Evolutionary conservation across 352 stramenopile species (phyloP).

Genomic region (Pythium phragmiticola): DNA sequence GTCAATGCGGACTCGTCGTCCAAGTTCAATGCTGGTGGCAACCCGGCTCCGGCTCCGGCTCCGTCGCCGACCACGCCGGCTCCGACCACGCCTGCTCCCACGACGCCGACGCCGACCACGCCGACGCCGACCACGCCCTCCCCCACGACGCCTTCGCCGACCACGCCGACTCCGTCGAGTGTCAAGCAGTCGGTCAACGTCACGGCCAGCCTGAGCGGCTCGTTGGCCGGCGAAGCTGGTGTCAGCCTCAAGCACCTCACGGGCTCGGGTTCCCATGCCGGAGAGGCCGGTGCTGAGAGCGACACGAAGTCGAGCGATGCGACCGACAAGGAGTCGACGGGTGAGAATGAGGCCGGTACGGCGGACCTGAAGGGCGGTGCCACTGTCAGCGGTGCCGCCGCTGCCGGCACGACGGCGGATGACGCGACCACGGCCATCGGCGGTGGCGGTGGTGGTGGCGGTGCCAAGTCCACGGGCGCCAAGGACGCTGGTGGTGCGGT

Average conservation of each 20-base stretch:
- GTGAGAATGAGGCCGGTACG: constrained; percentile 25
- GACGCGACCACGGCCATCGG: neutral
- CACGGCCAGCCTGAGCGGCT: constrained; percentile 18
- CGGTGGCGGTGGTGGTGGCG: neutral
- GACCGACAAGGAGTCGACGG: constrained; percentile 5
- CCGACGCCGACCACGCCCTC: constrained; percentile 13
- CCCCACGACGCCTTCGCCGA: constrained; percentile 29
- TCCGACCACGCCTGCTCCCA: constrained; percentile 12
- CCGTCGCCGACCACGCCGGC: constrained; percentile 16
- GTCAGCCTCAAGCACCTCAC: neutral
- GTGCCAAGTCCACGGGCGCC: constrained; percentile 2
- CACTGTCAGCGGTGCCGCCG: neutral
- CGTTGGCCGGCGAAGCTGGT: constrained; percentile 9
- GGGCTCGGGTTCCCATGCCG: constrained; percentile 15
- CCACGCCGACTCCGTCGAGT: neutral
- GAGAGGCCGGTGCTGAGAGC: constrained; percentile 6
- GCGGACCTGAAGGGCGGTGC: constrained; percentile 1
- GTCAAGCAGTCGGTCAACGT: constrained; percentile 10
- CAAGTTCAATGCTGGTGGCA: constrained; percentile 46
- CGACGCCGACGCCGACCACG: constrained; percentile 20
- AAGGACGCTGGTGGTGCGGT: constrained; percentile 18
- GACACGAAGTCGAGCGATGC: neutral
- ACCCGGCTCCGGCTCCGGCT: constrained; percentile 20
- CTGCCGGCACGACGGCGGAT: neutral
- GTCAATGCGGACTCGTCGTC: constrained; percentile 37